Evolutionary conservation across 2,329 filamentous ascomycete species (phyloP), one percentile per base, ranked within the genome.

Genomic region (Talaromyces marneffei): DNA sequence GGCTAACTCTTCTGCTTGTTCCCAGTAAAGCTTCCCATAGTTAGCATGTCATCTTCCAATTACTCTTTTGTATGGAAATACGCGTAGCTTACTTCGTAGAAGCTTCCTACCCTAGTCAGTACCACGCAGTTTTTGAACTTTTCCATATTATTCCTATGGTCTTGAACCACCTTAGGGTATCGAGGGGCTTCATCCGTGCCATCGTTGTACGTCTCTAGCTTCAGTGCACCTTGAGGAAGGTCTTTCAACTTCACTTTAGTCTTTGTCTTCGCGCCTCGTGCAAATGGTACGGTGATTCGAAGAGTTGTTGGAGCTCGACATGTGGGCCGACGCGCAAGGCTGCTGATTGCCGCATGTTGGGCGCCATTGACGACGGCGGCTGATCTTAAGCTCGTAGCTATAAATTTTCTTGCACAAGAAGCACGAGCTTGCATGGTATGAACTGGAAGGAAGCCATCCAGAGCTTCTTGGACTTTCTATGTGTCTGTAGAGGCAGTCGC

Each of bases 81-180:
- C 18, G 9, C 31, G 23, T 27, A 42, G 56, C 69, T 48, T 75
- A 82, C 81, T 77, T 99, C 94, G 76, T 97, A 99, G 77, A 99
- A 99, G 63, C 92, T 88, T 60, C 94, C 94, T 29, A 99, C 92
- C 61, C 93, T 86, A 3, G 94, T 99, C 63, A 99, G 78, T 7
- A 99, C 75, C 40, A 99, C 89, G 75, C 93, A 97, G 69, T 95
- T 91, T 69, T 87, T 85, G 77, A 96, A 97, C 69, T 89, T 92
- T 67, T 86, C 83, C 88, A 97, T 96, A 76, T 96, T 95, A 66
- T 87, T 90, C 61, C 86, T 85, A 29, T 91, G 93, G 73, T 96
- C 92, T 70, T 91, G 85, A 62, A 97, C 80, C 53, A 97, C 89
- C n/a, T 91, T 89, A 16, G 94, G 92, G 74, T 97, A 97, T 62